Evolutionary conservation across 208 protist species (phyloP).

Genomic region (Leishmania mexicana): DNA sequence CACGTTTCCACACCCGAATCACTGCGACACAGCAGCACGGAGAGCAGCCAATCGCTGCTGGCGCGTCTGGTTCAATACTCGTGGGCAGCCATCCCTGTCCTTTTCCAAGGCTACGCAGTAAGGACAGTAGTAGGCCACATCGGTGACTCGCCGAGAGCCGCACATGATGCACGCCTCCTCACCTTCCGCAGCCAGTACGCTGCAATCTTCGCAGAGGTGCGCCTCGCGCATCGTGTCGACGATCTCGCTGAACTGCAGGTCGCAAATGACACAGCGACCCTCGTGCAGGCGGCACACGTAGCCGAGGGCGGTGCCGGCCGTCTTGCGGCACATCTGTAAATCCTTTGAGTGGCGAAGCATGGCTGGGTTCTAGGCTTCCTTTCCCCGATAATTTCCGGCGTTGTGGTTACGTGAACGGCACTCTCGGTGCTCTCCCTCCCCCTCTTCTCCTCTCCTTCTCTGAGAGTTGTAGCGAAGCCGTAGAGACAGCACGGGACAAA

Average conservation of each 20-base stretch:
- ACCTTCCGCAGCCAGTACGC: conserved; percentile 59
- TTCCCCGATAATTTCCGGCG: not conserved
- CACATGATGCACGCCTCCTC: conserved; percentile 90
- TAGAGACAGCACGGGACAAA: not conserved
- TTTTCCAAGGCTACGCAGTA: conserved; percentile 90
- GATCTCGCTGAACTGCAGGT: conserved; percentile 78
- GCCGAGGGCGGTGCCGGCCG: conserved; percentile 59
- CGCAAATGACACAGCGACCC: conserved; percentile 90
- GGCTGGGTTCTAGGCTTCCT: not conserved
- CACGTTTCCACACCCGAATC: not conserved
- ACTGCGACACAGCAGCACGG: conserved; percentile 28
- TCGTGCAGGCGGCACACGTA: conserved; percentile 88
- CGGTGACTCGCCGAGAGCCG: conserved; percentile 47
- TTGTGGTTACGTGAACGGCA: not conserved
- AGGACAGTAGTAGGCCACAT: conserved; percentile 90
- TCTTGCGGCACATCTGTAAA: conserved; percentile 91
- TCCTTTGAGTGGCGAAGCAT: conserved; percentile 90
- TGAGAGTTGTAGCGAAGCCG: not conserved
- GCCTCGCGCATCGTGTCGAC: conserved; percentile 79
- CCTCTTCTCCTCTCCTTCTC: not conserved
- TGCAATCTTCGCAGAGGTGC: conserved; percentile 90
- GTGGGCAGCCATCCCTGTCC: conserved; percentile 88
- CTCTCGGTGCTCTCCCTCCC: not conserved
- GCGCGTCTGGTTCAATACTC: conserved; percentile 73
- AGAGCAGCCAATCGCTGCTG: conserved; percentile 72